Base-by-base conservation (phyloP, 2,329 filamentous ascomycete genomes). In the Acephala macrosclerotiorum region DNA sequence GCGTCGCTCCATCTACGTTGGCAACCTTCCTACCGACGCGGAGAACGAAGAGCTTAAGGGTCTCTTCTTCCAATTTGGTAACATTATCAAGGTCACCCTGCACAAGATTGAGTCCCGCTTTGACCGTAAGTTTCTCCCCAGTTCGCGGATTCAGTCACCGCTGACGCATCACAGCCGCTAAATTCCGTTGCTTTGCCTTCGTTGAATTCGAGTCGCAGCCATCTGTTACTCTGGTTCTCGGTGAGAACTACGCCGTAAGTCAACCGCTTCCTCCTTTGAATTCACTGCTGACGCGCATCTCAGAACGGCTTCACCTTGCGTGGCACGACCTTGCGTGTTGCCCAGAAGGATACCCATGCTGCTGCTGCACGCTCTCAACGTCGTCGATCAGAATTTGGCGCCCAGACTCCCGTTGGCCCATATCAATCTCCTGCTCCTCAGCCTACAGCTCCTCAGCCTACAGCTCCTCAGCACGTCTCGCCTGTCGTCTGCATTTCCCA, bases 1-100 rank as follows among this genome's bases (percentile, higher is more conserved):
- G 61, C 72, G 78, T 25, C 80, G 82, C 25, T 85, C 84, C 0
- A 75, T 84, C 29, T 86, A 81, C 64, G 76, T 86, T 60, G 82
- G 82, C 3, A 80, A 80, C 40, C 72, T 87, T 7, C 82, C 84
- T 2, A 42, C 70, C 3, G 71, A 76, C 40, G 74, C 77, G 56
- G 77, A 75, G 0, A 77, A 81, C 33, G 71, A 74, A 0, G 73
- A 80, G 47, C 68, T 86, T 26, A 68, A 71, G 3, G 70, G 73
- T 1, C 61, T 83, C 11, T 80, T 80, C 42, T 71, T 75, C n/a
- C 66, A 70, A 1, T 80, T 77, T 59, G 83, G 83, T 22, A 66
- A 72, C 0, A 76, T 85, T 36, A 18, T 57, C 33, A 38, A 26
- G 8, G 55, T 25, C 45, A 70, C 75, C 25, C 60, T 80, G 55